Base-by-base conservation (phyloP, 805 yeast genomes). In the Kuraishia capsulata region DNA sequence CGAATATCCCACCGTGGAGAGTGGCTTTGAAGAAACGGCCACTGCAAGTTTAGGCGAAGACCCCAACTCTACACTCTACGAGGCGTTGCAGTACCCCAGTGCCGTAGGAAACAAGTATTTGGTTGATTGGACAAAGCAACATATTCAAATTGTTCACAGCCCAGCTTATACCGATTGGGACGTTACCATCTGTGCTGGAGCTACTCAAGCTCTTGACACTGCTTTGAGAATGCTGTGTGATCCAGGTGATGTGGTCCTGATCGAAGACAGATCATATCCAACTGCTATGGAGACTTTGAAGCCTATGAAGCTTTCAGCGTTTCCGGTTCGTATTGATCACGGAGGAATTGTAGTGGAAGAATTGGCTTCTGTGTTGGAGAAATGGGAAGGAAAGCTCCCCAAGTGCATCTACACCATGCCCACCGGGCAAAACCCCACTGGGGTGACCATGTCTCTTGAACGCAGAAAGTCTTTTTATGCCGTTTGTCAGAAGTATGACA, bases 151-250 rank as follows among this genome's bases (percentile, higher is more conserved):
- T 42, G 58, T 69, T 23, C 78, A 73, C 52, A 50, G 54, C 18
- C 67, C 68, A n/a, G 59, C 59, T 3, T 73, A 71, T 43, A 49
- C 51, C 11, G 69, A 81, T 55, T 89, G 96, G 96, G 80, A 72
- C 46, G 58, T 76, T 25, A 60, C 87, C 28, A 60, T 79, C 46
- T 73, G 86, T 37, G 72, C 80, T 10, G 97, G 97, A 46, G 86
- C 85, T 64, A 89, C 97, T n/a, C 86, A 84, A 59, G 74, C 85
- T 4, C 80, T 94, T 81, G 96, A 89, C 51, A 73, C 92, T 3
- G 69, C 78, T 19, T 69, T 90, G 53, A 74, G 97, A 59, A 76
- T 89, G 24, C 76, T 90, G 52, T 68, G 79, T 51, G 65, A 77
- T 53, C 76, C 81, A 42, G 95, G 90, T 32, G 98, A 90, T 54